A percentile compares a stretch with the other conserved stretches of the same genome.
Evolutionary conservation across 2,329 filamentous ascomycete genomes (phyloP).

Genomic region (Colletotrichum sp.): DNA sequence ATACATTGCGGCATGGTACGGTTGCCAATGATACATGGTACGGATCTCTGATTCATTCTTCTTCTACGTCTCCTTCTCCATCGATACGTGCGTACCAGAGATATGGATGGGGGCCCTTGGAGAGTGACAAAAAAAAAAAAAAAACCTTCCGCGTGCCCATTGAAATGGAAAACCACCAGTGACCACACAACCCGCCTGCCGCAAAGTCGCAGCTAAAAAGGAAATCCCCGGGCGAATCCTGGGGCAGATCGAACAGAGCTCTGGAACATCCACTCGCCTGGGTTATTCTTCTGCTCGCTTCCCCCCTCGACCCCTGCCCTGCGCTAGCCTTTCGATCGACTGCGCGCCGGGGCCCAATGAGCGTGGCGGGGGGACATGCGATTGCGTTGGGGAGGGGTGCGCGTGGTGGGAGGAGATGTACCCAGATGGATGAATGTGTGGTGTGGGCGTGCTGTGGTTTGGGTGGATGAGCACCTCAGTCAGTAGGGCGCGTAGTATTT

Average conservation of each 20-base stretch:
- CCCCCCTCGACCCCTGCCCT: slow-evolving; percentile 7
- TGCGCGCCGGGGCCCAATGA: slow-evolving; percentile 12
- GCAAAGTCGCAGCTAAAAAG: background rate
- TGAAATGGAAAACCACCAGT: background rate
- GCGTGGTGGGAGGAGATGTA: background rate
- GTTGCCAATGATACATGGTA: no score
- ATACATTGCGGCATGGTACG: no score
- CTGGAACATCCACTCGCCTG: slow-evolving; percentile 16
- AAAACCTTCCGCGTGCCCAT: background rate
- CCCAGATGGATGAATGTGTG: background rate
- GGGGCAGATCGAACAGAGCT: slow-evolving; percentile 22
- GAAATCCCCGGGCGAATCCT: slow-evolving; percentile 13
- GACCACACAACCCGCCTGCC: background rate
- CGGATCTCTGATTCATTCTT: no score
- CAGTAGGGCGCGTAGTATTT: background rate
- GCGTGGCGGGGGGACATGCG: background rate
- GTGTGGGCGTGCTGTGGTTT: background rate
- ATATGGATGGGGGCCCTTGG: no score
- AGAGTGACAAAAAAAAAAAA: background rate
- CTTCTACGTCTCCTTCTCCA: no score
- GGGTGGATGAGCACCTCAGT: background rate
- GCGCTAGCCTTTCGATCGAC: slow-evolving; percentile 16
- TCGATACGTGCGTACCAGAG: no score
- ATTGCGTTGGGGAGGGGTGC: background rate
- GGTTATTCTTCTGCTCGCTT: slow-evolving; percentile 14